phyloP scores from a whole-genome alignment of 345 rosid species.

The Syzygium oleosum region DNA sequence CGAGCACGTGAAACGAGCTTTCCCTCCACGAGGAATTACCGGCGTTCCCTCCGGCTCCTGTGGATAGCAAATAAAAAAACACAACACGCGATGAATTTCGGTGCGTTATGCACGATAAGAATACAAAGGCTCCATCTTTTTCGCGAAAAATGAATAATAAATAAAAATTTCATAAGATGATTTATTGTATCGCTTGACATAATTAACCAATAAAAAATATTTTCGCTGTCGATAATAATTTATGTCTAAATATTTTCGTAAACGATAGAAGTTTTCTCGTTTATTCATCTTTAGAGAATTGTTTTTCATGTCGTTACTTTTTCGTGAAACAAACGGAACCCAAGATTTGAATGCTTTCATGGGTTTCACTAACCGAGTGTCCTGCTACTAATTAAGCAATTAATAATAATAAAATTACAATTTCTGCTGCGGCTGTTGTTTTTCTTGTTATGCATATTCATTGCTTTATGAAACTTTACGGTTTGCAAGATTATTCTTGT shows the following conservation, averaged over 20 bases:
- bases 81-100: too few species aligned
- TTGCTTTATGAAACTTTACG: not conserved
- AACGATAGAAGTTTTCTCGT: too few species aligned
- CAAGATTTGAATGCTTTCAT: not conserved
- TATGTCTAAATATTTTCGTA: too few species aligned
- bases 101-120: too few species aligned
- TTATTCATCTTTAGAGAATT: not conserved
- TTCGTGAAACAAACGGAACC: too few species aligned
- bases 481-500: not conserved
- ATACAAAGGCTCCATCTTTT: too few species aligned
- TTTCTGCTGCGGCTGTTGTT: not conserved
- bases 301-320: not conserved
- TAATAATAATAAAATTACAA: not conserved
- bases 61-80: not conserved
- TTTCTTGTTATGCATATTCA: not conserved
- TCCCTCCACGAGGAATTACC: not conserved
- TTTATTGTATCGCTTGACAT: too few species aligned
- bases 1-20: not conserved
- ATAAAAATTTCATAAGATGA: too few species aligned
- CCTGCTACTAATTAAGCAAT: not conserved
- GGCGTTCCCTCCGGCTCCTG: not conserved
- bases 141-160: too few species aligned
- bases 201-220: too few species aligned
- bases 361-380: not conserved
- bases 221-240: too few species aligned